Conservation (phyloP, 192 early-diverging fungal genomes). For the Phlyctochytrium arcticum region DNA sequence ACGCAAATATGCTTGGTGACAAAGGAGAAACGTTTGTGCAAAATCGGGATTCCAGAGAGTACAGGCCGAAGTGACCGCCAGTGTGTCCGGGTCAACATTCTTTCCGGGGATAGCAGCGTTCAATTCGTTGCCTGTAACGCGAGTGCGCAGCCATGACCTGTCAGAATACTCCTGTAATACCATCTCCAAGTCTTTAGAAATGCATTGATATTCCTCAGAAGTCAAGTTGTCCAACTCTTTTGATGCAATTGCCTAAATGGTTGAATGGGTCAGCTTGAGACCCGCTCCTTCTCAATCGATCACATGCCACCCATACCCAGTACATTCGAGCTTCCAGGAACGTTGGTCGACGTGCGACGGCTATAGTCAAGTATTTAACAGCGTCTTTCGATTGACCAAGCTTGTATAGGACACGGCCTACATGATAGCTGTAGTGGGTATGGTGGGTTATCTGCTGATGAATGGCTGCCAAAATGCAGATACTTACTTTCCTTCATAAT, state of each 20-base stretch:
- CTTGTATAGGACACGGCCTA: constrained; percentile 15
- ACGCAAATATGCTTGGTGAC: too few species aligned
- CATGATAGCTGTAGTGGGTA: not conserved
- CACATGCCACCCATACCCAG: not conserved
- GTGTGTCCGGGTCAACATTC: too few species aligned
- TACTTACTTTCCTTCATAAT: constrained; percentile 20
- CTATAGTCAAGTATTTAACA: constrained; percentile 22
- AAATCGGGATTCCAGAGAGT: too few species aligned
- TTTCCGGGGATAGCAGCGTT: too few species aligned
- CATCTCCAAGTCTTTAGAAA: constrained; percentile 1
- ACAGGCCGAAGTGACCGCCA: too few species aligned
- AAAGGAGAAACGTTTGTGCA: too few species aligned
- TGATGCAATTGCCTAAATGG: too few species aligned
- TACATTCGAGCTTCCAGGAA: constrained; percentile 8
- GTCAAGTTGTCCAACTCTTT: not conserved
- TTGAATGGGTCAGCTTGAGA: too few species aligned
- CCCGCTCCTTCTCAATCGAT: too few species aligned
- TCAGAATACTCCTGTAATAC: not conserved
- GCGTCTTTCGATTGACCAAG: constrained; percentile 18
- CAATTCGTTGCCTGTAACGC: too few species aligned
- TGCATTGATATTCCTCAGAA: not conserved
- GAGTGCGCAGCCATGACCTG: too few species aligned
- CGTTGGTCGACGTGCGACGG: constrained; percentile 20
- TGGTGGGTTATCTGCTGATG: not conserved
- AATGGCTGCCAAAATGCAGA: not conserved